A percentile compares a stretch with the other conserved stretches of the same genome.
Evolutionary conservation across 1,139 yeast genomes (phyloP).

Genomic region (Sugiyamaella novakii): DNA sequence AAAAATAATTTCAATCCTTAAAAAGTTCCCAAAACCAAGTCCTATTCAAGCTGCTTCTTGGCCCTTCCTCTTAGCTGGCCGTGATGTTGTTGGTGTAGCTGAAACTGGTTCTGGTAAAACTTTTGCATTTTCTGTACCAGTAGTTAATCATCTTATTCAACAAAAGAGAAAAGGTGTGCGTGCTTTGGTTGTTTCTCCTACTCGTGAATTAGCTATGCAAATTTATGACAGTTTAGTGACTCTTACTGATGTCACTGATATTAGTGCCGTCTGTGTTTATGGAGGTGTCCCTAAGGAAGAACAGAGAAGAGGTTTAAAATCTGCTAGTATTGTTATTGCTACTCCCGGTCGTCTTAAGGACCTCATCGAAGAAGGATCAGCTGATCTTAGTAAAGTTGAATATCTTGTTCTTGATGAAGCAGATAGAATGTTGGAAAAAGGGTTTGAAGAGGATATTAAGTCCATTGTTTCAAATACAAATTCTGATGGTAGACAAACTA

Average conservation of each 20-base stretch:
- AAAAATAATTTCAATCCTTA: constrained; percentile 51
- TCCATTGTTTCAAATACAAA: constrained; percentile 64
- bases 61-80: constrained; percentile 82
- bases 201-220: constrained; percentile 95
- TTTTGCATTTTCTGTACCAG: constrained; percentile 97
- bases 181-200: constrained; percentile 89
- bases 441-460: constrained; percentile 95
- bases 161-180: constrained; percentile 53
- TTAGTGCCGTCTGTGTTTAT: constrained; percentile 82
- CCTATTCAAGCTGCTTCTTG: constrained; percentile 97
- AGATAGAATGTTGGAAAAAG: constrained; percentile 96
- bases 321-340: constrained; percentile 81
- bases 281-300: constrained; percentile 98
- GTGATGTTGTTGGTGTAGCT: constrained; percentile 96
- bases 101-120: constrained; percentile 99
- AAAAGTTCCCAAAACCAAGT: constrained; percentile 81
- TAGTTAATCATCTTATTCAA: constrained; percentile 63
- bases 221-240: constrained; percentile 79
- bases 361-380: constrained; percentile 84
- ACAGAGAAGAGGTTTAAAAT: constrained; percentile 69
- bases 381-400: constrained; percentile 65
- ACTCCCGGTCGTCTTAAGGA: constrained; percentile 97
- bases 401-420: constrained; percentile 95
- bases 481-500: constrained; percentile 63
- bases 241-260: constrained; percentile 61